Evolutionary conservation across 306 rosid species (phyloP), one percentile per base, ranked within the genome.

Genomic region (Castanopsis chinensis): DNA sequence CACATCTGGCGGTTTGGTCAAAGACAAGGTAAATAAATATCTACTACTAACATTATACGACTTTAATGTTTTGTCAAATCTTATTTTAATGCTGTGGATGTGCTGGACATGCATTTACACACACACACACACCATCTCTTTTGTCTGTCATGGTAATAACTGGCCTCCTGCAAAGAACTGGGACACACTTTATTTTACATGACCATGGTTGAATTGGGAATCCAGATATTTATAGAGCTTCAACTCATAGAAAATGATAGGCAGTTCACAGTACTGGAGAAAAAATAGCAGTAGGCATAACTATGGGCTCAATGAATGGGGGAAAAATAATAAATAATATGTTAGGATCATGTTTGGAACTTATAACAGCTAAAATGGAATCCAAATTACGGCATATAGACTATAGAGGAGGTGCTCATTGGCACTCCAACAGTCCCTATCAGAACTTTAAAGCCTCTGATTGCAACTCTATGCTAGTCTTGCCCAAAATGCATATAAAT

Each of bases 1-100:
- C 87, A 90, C 99, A 59, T 90, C 94, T 25, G 99, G 98, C 61
- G 95, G 95, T 84, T 77, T 95, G 89, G 88, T 86, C 78, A 95
- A 90, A 91, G 98, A 95, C 87, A 95, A 93, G 96, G 99, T 93
- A 74, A 70, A 86, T 37, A 33, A 79, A 83, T 27, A 10, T 64
- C 69, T 55, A 18, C 56, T 35, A 4, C 78, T 41, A 14, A 33
- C 8, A 21, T 68, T 35, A 35, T 58, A 17, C 7, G 75, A 70
- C 60, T 20, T 49, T 15, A 18, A 76, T 28, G 52, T 30, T 73
- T 68, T 70, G 25, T 12, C 27, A 60, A 13, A 57, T 63, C 43
- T 35, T 25, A 27, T 60, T 57, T 57, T 80, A 35, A 68, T 61
- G 72, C 35, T 80, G 61, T 70, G 37, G 67, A 41, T 71, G 65